Conservation (phyloP, 805 yeast species). For the Geotrichum ghanense region DNA sequence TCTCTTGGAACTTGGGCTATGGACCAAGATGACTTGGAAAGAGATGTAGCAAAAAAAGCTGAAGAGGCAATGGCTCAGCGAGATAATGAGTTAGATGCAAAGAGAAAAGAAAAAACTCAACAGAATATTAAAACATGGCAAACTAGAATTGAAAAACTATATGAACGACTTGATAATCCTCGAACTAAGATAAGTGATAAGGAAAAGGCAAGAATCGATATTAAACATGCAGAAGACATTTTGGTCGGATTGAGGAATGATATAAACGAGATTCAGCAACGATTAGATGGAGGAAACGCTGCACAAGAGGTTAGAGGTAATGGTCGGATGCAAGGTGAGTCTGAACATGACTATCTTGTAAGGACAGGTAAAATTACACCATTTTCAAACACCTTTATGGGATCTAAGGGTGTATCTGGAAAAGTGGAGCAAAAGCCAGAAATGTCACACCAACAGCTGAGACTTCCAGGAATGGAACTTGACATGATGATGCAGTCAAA, state of each 20-base stretch:
- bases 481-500: slow-evolving; percentile 5
- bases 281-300: slow-evolving; percentile 27
- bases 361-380: slow-evolving; percentile 93
- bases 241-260: slow-evolving; percentile 46
- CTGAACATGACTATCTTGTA: slow-evolving; percentile 67
- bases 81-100: slow-evolving; percentile 62
- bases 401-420: neutral
- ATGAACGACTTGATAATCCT: slow-evolving; percentile 38
- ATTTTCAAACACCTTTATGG: slow-evolving; percentile 47
- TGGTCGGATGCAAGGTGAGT: slow-evolving; percentile 52
- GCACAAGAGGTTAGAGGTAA: slow-evolving; percentile 9
- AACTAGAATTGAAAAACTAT: slow-evolving; percentile 35
- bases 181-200: slow-evolving; percentile 56
- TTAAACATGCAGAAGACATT: slow-evolving; percentile 35
- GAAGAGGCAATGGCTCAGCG: slow-evolving; percentile 46
- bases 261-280: slow-evolving; percentile 45
- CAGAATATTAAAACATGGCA: slow-evolving; percentile 35
- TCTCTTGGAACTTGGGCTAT: slow-evolving; percentile 47
- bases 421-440: neutral
- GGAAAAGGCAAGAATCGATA: slow-evolving; percentile 41
- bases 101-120: slow-evolving; percentile 58
- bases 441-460: slow-evolving; percentile 33
- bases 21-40: slow-evolving; percentile 74
- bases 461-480: slow-evolving; percentile 38
- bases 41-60: slow-evolving; percentile 54